Conservation (phyloP, 2,329 filamentous ascomycete species). For the Botrytis galanthina region DNA sequence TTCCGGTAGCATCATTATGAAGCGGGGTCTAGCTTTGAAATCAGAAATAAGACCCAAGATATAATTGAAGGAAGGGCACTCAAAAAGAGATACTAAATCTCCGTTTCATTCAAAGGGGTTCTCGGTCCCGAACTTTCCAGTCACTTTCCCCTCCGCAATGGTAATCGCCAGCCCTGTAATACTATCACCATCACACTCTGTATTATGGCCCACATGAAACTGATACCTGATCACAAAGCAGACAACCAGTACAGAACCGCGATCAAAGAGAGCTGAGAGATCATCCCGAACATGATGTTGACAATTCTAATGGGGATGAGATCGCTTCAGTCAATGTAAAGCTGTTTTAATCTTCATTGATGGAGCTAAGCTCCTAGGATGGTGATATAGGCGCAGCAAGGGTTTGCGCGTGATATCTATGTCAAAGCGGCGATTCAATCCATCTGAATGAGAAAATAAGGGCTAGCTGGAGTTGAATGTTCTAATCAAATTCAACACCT, state of each 20-base stretch:
- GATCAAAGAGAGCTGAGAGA: not conserved
- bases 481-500: too few relatives aligned
- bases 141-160: not conserved
- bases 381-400: not conserved
- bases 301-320: not conserved
- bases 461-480: not conserved
- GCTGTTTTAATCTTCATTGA: not conserved
- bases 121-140: not conserved
- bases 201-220: not conserved
- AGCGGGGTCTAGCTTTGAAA: not conserved
- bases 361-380: not conserved
- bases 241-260: fast-evolving
- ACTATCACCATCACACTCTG: not conserved
- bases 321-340: not conserved
- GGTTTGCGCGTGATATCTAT: fast-evolving
- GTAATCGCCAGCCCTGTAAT: not conserved
- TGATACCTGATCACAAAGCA: not conserved
- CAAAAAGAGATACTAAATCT: not conserved
- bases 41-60: too few relatives aligned
- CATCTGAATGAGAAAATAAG: not conserved
- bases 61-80: too few relatives aligned
- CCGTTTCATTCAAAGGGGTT: not conserved
- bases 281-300: too few relatives aligned
- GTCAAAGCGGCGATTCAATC: not conserved
- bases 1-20: not conserved